A percentile compares a stretch with the other conserved stretches of the same genome.
These are phyloP conservation scores for Prunus dulcis DNA, from an alignment of 306 rosid genomes.

Conservation along the genomic window DNA sequence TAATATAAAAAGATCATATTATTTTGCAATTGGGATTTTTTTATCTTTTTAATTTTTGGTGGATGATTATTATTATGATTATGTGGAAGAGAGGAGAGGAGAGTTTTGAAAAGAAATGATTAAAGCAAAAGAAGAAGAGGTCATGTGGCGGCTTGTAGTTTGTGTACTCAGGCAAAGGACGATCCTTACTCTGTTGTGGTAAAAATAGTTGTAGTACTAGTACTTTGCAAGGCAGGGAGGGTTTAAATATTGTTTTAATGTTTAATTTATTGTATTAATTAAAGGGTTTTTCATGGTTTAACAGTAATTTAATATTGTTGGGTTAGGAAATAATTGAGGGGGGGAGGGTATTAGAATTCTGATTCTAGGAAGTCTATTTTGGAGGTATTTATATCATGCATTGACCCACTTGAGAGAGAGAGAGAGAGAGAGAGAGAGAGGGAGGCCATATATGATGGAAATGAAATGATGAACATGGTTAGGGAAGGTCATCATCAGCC, in stretches of 20 bases:
- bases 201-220: neutral
- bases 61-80: constrained; percentile 2
- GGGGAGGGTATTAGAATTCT: constrained; percentile 25
- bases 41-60: neutral
- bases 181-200: constrained; percentile 31
- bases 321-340: constrained; percentile 62
- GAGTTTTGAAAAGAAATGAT: neutral
- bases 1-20: neutral
- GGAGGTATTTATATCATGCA: constrained; percentile 70
- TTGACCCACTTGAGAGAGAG: constrained; percentile 56
- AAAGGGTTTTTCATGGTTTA: neutral
- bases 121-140: constrained; percentile 19
- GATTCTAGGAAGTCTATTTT: constrained; percentile 50
- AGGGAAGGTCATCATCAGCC: constrained; percentile 60
- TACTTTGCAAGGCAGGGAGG: neutral
- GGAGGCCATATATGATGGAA: constrained; percentile 24
- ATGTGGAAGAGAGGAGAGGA: neutral
- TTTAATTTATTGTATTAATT: neutral
- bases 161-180: constrained; percentile 42
- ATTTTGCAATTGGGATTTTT: neutral
- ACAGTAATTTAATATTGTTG: constrained; percentile 9
- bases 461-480: constrained; percentile 47
- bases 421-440: constrained; percentile 15
- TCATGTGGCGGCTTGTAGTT: constrained; percentile 61
- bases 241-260: neutral